Percentiles rank a stretch among this genome's conserved stretches.
phyloP scores from a whole-genome alignment of 2,329 filamentous ascomycete species.

The Alternaria conjuncta region DNA sequence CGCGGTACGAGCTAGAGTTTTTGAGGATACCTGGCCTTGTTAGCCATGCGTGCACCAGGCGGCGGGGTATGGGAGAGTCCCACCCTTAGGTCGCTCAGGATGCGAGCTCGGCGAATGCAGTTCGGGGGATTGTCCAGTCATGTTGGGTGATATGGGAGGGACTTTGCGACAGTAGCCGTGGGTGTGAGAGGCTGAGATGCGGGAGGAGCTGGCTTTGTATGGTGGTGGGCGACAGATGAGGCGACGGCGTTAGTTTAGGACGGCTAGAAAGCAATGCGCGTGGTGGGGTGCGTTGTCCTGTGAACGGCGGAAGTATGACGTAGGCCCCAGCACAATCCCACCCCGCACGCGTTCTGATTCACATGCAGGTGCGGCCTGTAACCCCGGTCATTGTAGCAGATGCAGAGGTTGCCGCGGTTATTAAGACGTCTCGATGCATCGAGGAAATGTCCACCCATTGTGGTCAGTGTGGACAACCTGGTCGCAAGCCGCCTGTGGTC shows the following conservation, averaged over 20 bases:
- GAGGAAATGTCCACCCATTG: neutral
- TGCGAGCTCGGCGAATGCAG: slow-evolving; percentile 45
- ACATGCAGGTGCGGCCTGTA: slow-evolving; percentile 6
- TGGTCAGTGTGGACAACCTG: neutral
- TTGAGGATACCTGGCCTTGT: slow-evolving; percentile 83
- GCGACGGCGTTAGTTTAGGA: slow-evolving; percentile 2
- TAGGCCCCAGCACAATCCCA: slow-evolving; percentile 8
- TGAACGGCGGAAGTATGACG: slow-evolving; percentile 11
- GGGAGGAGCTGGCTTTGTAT: neutral
- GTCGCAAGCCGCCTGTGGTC: neutral
- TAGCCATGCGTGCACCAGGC: slow-evolving; percentile 8
- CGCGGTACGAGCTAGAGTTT: slow-evolving; percentile 73
- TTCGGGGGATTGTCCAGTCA: slow-evolving; percentile 45
- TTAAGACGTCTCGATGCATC: neutral
- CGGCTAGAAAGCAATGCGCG: slow-evolving; percentile 11
- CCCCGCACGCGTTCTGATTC: slow-evolving; percentile 8
- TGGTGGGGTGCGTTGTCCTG: slow-evolving; percentile 11
- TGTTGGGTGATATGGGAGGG: neutral
- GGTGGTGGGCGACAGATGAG: neutral
- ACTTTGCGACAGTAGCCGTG: slow-evolving; percentile 18
- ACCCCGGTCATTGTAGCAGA: neutral
- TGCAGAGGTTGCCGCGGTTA: slow-evolving; percentile 8
- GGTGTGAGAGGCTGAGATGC: neutral
- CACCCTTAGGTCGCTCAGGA: slow-evolving; percentile 55
- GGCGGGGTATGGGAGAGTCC: slow-evolving; percentile 10